Percentiles rank a stretch among this genome's conserved stretches.
phyloP scores from a whole-genome alignment of 2,329 filamentous ascomycete genomes.

The Hypoxylon sp. region DNA sequence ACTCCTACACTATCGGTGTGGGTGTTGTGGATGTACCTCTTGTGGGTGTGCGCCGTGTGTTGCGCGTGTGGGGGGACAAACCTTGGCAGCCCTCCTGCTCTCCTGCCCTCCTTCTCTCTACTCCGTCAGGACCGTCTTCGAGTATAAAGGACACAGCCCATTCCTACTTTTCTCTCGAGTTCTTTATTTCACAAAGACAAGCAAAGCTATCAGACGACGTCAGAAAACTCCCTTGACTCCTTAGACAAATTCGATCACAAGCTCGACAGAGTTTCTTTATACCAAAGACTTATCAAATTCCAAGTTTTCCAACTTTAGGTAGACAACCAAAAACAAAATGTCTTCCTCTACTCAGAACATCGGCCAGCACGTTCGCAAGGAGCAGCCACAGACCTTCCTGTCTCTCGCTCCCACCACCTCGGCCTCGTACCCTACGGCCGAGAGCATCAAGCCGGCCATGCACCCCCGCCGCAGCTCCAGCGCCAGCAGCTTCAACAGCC shows the following conservation, averaged over 20 bases:
- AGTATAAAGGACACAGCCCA: conserved; percentile 38
- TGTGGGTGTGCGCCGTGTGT: neutral
- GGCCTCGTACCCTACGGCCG: conserved; percentile 62
- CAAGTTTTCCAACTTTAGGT: conserved; percentile 13
- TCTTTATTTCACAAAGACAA: conserved; percentile 30
- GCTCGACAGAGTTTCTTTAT: conserved; percentile 23
- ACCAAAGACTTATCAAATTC: conserved; percentile 14
- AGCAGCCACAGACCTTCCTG: conserved; percentile 61
- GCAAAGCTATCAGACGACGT: conserved; percentile 29
- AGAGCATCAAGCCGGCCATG: conserved; percentile 49
- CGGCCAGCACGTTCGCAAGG: conserved; percentile 42
- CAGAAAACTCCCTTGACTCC: conserved; percentile 15
- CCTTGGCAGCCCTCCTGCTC: conserved; percentile 26
- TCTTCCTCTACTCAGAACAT: conserved; percentile 42
- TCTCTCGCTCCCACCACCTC: conserved; percentile 70
- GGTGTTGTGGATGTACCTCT: conserved; percentile 20
- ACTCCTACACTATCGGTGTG: conserved; percentile 14
- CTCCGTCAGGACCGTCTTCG: conserved; percentile 13
- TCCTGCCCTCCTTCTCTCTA: conserved; percentile 15
- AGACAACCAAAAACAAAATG: conserved; percentile 43
- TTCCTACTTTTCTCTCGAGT: conserved; percentile 16
- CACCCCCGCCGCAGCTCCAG: conserved; percentile 65
- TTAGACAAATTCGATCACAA: conserved; percentile 11
- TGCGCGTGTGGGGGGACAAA: conserved; percentile 29
- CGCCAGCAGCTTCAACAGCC: conserved; percentile 63